Base-by-base conservation (phyloP, 805 yeast species). In the Tetrapisispora pingtungensis region DNA sequence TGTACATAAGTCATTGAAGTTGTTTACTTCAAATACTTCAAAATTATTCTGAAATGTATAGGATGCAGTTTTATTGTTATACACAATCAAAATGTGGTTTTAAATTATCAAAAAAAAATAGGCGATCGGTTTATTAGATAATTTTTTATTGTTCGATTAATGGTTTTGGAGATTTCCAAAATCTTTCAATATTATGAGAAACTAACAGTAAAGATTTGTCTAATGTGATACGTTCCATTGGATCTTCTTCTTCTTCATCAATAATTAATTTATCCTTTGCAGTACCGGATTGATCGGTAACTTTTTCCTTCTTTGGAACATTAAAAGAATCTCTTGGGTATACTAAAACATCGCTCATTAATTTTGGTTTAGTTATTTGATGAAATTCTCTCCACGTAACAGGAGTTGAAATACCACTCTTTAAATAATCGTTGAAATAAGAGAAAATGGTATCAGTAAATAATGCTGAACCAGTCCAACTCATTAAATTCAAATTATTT, bases 381-480 rank as follows among this genome's bases (percentile, higher is more conserved):
- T 84, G 77, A 61, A 83, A 79, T 15, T 70, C 56, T 50, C 70
- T 65, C 87, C 87, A 75, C 32, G 82, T 71, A 49, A 49, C 52
- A 43, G 52, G 61, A 14, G 41, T 42, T 5, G 43, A 47, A 34
- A 53, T 58, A 30, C 48, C 64, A 35, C 49, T 55, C 49, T 48
- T 57, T 40, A 56, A 54, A 42, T 65, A 75, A 54, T 78, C 80
- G 60, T 82, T 82, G 52, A 89, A 69, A 61, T 89, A 87, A 40
- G 74, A 77, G 62, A 90, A 86, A 24, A 90, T 71, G 8, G 75
- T 66, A 59, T 90, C 97, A 0, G 97, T 89, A 77, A 87, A 90
- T 17, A 86, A 76, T 0, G 94, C 97, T 0, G 97, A 96, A 0
- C 97, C 97, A 0, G 97, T 66, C 72, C 71, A 67, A 37, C 61